Evolutionary conservation across 106 monocot species (phyloP), one percentile per base, ranked within the genome.

Genomic region (Acorus gramineus): DNA sequence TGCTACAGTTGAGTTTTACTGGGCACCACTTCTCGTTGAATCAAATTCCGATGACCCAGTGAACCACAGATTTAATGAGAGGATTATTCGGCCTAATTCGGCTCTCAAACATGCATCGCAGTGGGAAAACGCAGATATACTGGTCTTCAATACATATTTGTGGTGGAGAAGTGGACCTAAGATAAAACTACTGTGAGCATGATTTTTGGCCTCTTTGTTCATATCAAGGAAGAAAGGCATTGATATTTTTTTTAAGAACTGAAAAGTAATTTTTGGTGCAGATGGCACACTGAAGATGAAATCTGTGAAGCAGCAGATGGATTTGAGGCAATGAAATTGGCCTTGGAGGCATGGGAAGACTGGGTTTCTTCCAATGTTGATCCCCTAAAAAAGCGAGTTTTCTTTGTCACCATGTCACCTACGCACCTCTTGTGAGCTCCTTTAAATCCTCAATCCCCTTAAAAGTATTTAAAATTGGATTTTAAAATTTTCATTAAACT

Each of bases 31-130:
- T 52, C 69, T 90, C 51, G 80, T 90, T 8, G 89, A 90, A 59
- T 90, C 89, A 51, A 90, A 90, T 73, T 90, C 89, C 2, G 89
- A 90, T 73, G 89, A 90, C 71, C 89, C 89, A 10, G 77, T 90
- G 42, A 85, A 90, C 57, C 89, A 90, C 66, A 77, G 80, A 76
- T 69, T 85, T 57, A 77, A 80, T 51, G 72, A 90, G 44, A 80
- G 89, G 66, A 82, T 85, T 42, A 85, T 90, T 47, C 65, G 80
- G 3, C 80, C 89, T 28, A 66, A 77, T 69, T 71, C 75, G 9
- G 54, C 82, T 47, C 65, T 65, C 45, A 85, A 85, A 65, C 89
- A 90, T 73, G 80, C 89, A 47, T 66, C 73, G 64, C 69, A 80
- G 43, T 90, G 89, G 89, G 80, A 80, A 62, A 61, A 82, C 10